Conservation (phyloP, 331 rosid species). For the Ulmus americana region DNA sequence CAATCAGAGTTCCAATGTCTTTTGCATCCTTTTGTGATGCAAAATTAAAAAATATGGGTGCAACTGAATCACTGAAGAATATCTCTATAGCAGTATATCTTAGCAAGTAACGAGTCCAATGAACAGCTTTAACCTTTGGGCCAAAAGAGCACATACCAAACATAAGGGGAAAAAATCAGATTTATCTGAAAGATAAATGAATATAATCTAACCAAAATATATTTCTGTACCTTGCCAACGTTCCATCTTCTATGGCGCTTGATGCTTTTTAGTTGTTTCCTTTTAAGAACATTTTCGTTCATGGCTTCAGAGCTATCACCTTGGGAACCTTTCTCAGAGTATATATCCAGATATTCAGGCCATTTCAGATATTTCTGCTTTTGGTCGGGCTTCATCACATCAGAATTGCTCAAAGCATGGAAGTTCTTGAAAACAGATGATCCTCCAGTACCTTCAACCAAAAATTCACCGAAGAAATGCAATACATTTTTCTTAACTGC, state of each 20-base stretch:
- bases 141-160: constrained; percentile 10
- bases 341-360: constrained; percentile 51
- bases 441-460: constrained; percentile 96
- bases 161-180: constrained; percentile 16
- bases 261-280: constrained; percentile 58
- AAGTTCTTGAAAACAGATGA: constrained; percentile 79
- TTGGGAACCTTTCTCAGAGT: constrained; percentile 45
- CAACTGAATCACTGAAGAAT: constrained; percentile 81
- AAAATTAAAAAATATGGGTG: constrained; percentile 88
- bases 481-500: constrained; percentile 83
- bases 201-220: constrained; percentile 19
- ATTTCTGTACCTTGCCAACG: constrained; percentile 64
- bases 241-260: constrained; percentile 96
- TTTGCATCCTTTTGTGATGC: constrained; percentile 79
- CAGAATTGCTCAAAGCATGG: constrained; percentile 48
- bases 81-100: constrained; percentile 89
- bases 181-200: constrained; percentile 4
- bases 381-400: constrained; percentile 53
- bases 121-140: constrained; percentile 76
- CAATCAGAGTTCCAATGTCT: constrained; percentile 84
- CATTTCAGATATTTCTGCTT: constrained; percentile 58
- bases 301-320: constrained; percentile 38
- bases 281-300: constrained; percentile 45
- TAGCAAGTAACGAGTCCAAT: constrained; percentile 91
- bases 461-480: constrained; percentile 82